Evolutionary conservation across 2,329 filamentous ascomycete species (phyloP).

Genomic region (Coleophoma cylindrospora): DNA sequence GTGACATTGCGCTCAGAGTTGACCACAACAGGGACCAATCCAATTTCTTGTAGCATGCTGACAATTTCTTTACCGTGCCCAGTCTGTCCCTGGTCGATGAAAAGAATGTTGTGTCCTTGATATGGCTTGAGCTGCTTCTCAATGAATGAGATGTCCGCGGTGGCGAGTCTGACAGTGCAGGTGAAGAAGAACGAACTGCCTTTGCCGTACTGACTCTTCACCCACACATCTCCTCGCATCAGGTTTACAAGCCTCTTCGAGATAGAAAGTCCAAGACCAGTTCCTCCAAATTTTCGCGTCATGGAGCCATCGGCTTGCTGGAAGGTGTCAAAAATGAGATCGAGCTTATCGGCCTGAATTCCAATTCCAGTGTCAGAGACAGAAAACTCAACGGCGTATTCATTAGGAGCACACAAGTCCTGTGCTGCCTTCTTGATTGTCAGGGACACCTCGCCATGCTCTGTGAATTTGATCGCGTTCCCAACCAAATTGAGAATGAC

Average conservation of each 20-base stretch:
- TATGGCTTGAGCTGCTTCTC: conserved; percentile 85
- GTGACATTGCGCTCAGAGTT: conserved; percentile 65
- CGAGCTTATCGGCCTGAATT: conserved; percentile 90
- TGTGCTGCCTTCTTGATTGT: conserved; percentile 74
- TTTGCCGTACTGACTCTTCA: conserved; percentile 84
- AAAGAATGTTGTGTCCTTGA: conserved; percentile 84
- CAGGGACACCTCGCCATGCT: conserved; percentile 91
- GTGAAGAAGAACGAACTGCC: conserved; percentile 97
- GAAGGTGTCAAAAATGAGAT: conserved; percentile 98
- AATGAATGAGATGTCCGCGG: conserved; percentile 72
- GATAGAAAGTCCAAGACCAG: conserved; percentile 88
- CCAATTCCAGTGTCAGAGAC: conserved; percentile 96
- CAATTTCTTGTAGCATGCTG: conserved; percentile 71
- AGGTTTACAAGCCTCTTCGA: conserved; percentile 92
- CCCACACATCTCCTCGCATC: conserved; percentile 96
- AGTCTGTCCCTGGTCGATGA: conserved; percentile 88
- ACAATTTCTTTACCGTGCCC: conserved; percentile 71
- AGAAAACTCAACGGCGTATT: conserved; percentile 93
- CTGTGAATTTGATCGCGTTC: conserved; percentile 98
- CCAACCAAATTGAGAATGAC: conserved; percentile 96
- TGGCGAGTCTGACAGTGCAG: conserved; percentile 80
- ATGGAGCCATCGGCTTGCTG: conserved; percentile 97
- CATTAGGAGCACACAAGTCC: conserved; percentile 61
- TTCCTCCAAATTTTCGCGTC: conserved; percentile 92
- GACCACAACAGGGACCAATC: conserved; percentile 80